Evolutionary conservation across 768 basidiomycete genomes (phyloP).

Genomic region (Gymnopilus junonius): DNA sequence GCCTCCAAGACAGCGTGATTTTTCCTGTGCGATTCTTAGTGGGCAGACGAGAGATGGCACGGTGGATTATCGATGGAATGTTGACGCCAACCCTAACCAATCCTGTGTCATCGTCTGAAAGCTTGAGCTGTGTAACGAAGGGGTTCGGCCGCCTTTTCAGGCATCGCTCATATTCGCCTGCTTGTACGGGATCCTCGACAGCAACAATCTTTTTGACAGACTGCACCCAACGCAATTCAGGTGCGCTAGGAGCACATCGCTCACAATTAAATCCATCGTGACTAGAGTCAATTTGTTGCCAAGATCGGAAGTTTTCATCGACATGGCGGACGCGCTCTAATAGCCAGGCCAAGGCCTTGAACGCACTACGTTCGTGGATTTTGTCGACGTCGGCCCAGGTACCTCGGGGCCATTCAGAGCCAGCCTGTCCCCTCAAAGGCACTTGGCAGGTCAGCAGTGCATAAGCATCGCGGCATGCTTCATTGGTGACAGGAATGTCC

Average conservation of each 20-base stretch:
- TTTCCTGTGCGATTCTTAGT: slow-evolving; percentile 50
- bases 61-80: slow-evolving; percentile 84
- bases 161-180: slow-evolving; percentile 87
- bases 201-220: slow-evolving; percentile 64
- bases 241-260: slow-evolving; percentile 81
- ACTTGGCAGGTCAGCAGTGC: slow-evolving; percentile 82
- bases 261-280: slow-evolving; percentile 62
- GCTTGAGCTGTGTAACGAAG: slow-evolving; percentile 82
- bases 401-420: slow-evolving; percentile 77
- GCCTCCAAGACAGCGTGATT: slow-evolving; percentile 72
- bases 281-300: slow-evolving; percentile 61
- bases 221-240: slow-evolving; percentile 76
- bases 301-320: slow-evolving; percentile 63
- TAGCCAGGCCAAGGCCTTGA: slow-evolving; percentile 85
- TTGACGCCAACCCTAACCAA: slow-evolving; percentile 87
- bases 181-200: slow-evolving; percentile 84
- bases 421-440: slow-evolving; percentile 70
- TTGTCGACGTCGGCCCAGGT: slow-evolving; percentile 85
- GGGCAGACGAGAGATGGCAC: slow-evolving; percentile 82
- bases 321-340: slow-evolving; percentile 82
- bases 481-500: slow-evolving; percentile 52
- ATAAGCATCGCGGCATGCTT: slow-evolving; percentile 74
- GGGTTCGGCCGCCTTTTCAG: slow-evolving; percentile 86
- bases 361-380: slow-evolving; percentile 81
- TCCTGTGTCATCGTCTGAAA: slow-evolving; percentile 65